phyloP scores from a whole-genome alignment of 208 protist genomes.

The Strigomonas galati region DNA sequence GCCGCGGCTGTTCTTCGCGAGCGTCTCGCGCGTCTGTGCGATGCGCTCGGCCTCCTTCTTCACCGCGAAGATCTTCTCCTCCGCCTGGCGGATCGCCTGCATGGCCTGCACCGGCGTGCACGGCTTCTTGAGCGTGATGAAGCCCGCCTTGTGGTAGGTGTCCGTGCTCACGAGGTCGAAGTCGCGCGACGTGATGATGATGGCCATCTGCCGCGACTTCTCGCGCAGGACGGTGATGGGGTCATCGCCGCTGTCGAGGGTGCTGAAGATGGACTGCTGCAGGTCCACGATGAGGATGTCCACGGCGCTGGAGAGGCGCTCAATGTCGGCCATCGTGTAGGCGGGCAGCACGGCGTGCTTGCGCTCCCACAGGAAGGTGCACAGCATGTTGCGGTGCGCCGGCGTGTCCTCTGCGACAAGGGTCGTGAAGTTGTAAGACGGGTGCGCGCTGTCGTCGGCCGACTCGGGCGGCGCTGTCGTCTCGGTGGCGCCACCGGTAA shows the following conservation, averaged over 20 bases:
- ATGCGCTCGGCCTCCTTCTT: slow-evolving; percentile 80
- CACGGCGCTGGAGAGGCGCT: slow-evolving; percentile 57
- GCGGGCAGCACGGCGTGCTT: slow-evolving; percentile 85
- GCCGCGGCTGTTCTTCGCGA: slow-evolving; percentile 79
- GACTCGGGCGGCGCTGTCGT: background rate
- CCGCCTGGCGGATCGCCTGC: slow-evolving; percentile 64
- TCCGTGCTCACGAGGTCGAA: slow-evolving; percentile 58
- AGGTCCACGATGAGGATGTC: slow-evolving; percentile 89
- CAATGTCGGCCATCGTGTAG: slow-evolving; percentile 63
- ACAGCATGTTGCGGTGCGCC: slow-evolving; percentile 86
- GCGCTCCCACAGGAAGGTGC: slow-evolving; percentile 80
- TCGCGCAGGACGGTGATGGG: slow-evolving; percentile 71
- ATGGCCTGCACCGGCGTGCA: slow-evolving; percentile 74
- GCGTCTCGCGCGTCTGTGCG: slow-evolving; percentile 66
- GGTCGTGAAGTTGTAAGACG: slow-evolving; percentile 60
- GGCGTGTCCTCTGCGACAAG: slow-evolving; percentile 80
- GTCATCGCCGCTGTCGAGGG: slow-evolving; percentile 36
- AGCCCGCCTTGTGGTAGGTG: slow-evolving; percentile 75
- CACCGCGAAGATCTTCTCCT: slow-evolving; percentile 67
- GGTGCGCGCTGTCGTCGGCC: background rate
- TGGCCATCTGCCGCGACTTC: slow-evolving; percentile 72
- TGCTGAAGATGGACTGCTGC: slow-evolving; percentile 66
- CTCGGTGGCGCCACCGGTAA: background rate
- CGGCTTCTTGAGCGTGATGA: slow-evolving; percentile 83
- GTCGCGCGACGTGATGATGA: slow-evolving; percentile 67